phyloP scores from a whole-genome alignment of 179 eudicot genomes.

The Heliamphora pulchella region DNA sequence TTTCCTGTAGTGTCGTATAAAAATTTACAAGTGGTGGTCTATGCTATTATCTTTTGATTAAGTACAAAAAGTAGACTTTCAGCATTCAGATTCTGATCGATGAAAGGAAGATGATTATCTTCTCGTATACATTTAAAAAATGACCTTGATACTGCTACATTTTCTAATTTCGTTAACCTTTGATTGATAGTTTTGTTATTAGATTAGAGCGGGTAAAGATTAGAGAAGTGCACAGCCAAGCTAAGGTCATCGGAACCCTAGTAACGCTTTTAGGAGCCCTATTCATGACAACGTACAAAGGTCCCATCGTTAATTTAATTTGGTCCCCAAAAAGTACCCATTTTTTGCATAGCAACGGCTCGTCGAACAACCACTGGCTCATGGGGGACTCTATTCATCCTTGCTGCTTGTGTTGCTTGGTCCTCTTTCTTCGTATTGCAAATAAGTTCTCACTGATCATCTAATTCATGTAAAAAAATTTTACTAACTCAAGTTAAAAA shows the following conservation, averaged over 20 bases:
- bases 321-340: conserved; percentile 29
- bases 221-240: conserved; percentile 45
- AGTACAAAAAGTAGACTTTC: too few relatives aligned
- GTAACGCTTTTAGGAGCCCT: conserved; percentile 59
- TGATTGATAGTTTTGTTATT: too few relatives aligned
- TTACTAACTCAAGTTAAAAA: too few relatives aligned
- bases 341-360: conserved; percentile 15
- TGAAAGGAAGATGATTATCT: too few relatives aligned
- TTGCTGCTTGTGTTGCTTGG: conserved; percentile 51
- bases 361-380: conserved; percentile 44
- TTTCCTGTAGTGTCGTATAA: too few relatives aligned
- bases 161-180: too few relatives aligned
- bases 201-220: conserved; percentile 61
- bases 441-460: conserved; percentile 22
- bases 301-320: conserved; percentile 44
- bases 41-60: not conserved
- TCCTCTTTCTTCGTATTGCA: conserved; percentile 59
- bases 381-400: conserved; percentile 43
- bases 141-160: too few relatives aligned
- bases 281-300: conserved; percentile 62
- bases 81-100: too few relatives aligned
- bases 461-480: not conserved
- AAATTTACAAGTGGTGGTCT: not conserved
- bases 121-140: too few relatives aligned
- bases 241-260: conserved; percentile 60